Percentiles rank a stretch among this genome's conserved stretches.
Conservation (phyloP, 129 eudicot genomes). For the Arctium minus region DNA sequence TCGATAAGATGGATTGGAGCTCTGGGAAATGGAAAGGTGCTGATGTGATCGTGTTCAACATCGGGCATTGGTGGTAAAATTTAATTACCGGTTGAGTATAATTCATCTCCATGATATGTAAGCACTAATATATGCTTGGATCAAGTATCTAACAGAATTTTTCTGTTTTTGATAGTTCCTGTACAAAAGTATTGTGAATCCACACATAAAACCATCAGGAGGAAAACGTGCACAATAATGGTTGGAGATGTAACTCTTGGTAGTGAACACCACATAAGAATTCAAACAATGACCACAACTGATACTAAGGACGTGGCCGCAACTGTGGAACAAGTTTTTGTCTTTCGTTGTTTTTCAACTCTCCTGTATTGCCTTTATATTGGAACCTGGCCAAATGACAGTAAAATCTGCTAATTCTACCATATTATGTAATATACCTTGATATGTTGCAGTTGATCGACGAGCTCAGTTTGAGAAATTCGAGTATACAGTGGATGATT, state of each 20-base stretch:
- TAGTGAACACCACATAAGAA: conserved; percentile 91
- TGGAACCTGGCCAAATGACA: not conserved
- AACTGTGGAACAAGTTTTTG: conserved; percentile 80
- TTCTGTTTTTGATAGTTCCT: conserved; percentile 58
- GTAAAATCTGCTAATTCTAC: conserved; percentile 3
- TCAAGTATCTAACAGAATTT: not conserved
- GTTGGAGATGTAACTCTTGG: conserved; percentile 97
- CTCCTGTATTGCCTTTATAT: not conserved
- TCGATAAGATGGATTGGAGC: no score
- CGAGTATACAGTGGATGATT: conserved; percentile 93
- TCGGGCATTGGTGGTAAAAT: not conserved
- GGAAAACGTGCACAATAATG: conserved; percentile 93
- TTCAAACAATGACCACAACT: conserved; percentile 96
- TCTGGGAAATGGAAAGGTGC: no score
- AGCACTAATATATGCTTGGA: not conserved
- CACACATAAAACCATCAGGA: conserved; percentile 81
- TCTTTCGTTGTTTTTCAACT: not conserved
- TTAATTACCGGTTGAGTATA: not conserved
- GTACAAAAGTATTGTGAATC: conserved; percentile 92
- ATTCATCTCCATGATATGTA: not conserved
- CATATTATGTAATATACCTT: conserved; percentile 1
- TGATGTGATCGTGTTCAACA: no score
- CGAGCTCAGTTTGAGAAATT: conserved; percentile 88
- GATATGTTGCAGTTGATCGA: conserved; percentile 65
- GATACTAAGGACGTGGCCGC: conserved; percentile 93